Percentiles rank a stretch among this genome's conserved stretches.
These are phyloP conservation scores for Populus tomentosa DNA, from an alignment of 441 rosid genomes.

Conservation along the genomic window DNA sequence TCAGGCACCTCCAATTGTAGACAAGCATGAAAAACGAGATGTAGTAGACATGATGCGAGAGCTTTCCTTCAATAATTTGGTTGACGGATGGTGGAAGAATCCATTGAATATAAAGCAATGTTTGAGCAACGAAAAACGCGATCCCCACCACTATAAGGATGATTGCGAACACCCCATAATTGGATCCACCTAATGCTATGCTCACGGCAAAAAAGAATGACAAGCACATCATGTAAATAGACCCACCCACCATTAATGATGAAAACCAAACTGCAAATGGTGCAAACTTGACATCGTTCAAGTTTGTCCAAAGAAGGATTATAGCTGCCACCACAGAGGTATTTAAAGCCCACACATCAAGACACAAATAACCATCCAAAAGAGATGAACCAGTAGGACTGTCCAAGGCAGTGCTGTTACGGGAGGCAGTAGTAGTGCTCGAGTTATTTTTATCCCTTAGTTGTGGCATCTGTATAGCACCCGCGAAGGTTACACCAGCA, in stretches of 20 bases:
- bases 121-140: not conserved
- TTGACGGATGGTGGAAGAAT: not conserved
- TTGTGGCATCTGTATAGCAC: too few relatives aligned
- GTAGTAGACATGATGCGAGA: not conserved
- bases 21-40: not conserved
- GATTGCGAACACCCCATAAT: not conserved
- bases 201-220: not conserved
- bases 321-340: not conserved
- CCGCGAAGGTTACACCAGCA: too few relatives aligned
- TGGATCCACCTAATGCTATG: not conserved
- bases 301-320: not conserved
- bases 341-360: not conserved
- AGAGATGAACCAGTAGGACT: not conserved
- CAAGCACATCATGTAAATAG: not conserved
- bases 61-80: not conserved
- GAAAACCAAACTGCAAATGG: not conserved
- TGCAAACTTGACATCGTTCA: not conserved
- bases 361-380: not conserved
- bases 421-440: not conserved
- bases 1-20: too few relatives aligned
- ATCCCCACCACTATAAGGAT: not conserved
- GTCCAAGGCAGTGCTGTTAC: not conserved
- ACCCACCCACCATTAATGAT: not conserved
- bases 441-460: too few relatives aligned
- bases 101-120: not conserved